Base-by-base conservation (phyloP, 768 basidiomycete genomes). In the Psilocybe cyanescens region DNA sequence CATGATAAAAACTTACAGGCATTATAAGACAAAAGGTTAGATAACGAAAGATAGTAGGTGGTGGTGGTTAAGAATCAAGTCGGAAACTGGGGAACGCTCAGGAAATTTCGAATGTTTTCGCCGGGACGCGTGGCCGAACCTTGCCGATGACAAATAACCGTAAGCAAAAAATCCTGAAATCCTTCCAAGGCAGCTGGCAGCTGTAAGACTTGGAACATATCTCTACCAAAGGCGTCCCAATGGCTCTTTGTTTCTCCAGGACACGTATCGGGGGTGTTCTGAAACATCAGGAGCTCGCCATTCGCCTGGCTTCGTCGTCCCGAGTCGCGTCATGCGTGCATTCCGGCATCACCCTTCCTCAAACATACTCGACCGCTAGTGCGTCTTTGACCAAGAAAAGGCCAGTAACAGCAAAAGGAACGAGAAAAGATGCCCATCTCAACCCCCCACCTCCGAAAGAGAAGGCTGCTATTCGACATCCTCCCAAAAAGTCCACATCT, bases 1-100 rank as follows among this genome's bases (percentile, higher is more conserved):
- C 29, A 46, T 47, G 5, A 50, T 16, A 16, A 31, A 37, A 24
- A 65, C 80, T 68, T 71, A 81, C 80, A 74, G 80, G 71, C 79
- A 81, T 80, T 61, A 52, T 72, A 57, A 56, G 14, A 59, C 60
- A 29, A 45, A 53, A 55, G 57, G 51, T 62, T 49, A 61, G 55
- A 51, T 48, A 50, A 49, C 55, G 50, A 56, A 62, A 57, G 50
- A 47, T 37, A 24, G 55, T 53, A 17, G 58, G 59, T 63, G 72
- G 65, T 76, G 69, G 71, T 75, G 73, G 76, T 74, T 70, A 64
- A 68, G 66, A 57, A 46, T 47, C 48, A 71, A 70, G 67, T 41
- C 41, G 52, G 50, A 59, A 50, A 55, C 57, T 52, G 47, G 58
- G 33, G 55, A 67, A 66, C 59, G 37, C 60, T 58, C 52, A 58